Evolutionary conservation across 83 land plant genomes (phyloP), one percentile per base, ranked within the genome.

Genomic region (Diphasiastrum complanatum): DNA sequence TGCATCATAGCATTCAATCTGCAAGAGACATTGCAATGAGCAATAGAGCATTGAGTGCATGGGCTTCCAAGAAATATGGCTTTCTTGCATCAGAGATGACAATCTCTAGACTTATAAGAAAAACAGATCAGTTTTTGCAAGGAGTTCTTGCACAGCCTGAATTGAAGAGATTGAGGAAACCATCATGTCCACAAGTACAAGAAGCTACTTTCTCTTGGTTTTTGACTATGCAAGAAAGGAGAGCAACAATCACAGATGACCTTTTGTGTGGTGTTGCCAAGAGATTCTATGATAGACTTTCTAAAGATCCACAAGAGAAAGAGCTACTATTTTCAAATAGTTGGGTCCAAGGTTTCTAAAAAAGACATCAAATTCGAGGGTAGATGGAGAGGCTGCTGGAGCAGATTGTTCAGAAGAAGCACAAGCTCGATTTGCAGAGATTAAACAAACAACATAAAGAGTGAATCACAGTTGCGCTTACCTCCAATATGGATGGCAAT

Each of bases 181-280:
- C 25, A 22, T 26, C 25, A 23, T 47, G 26, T 22, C 50, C 50
- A 22, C 26, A 23, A 47, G 50, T 47, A 22, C 26, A 47, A 26
- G 26, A 26, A 26, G 50, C 50, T 47, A 47, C 50, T 22, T 47
- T 47, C 25, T 23, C 50, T 47, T 47, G 50, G 50, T 47, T 47
- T 26, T 47, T 26, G 20, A 23, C 25, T 47, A 47, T 47, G 50
- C 26, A 47, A 47, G 50, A 47, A 26, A 47, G 25, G 25, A 22
- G 26, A 47, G 8, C 50, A 47, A 47, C 50, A 22, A 47, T 47
- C 25, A 22, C 50, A 47, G 8, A 47, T 47, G 50, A 47, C 25
- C 26, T 47, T 47, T 26, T 47, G 26, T 47, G 8, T 47, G 25
- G 50, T 26, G 25, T 47, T 47, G 50, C 50, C 20, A 3, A 47